Conservation (phyloP, 257 asterid species). For the Capsicum chinense region DNA sequence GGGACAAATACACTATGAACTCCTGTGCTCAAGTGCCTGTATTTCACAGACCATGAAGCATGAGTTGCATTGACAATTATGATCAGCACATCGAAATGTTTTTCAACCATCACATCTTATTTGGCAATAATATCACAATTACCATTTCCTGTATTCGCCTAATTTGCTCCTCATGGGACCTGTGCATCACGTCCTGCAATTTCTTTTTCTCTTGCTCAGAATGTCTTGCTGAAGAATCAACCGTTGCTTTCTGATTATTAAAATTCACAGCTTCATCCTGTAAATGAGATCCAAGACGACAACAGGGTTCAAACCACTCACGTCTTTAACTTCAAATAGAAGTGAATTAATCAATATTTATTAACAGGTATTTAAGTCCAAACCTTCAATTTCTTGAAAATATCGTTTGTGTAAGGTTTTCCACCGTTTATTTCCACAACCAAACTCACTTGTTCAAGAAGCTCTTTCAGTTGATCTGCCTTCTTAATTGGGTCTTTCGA, state of each 20-base stretch:
- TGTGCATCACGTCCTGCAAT: conserved; percentile 47
- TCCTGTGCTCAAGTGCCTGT: too few species aligned
- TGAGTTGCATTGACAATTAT: too few species aligned
- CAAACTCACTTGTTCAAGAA: conserved; percentile 53
- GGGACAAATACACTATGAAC: too few species aligned
- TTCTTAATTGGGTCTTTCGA: conserved; percentile 48
- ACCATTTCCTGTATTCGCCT: conserved; percentile 57
- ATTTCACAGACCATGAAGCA: too few species aligned
- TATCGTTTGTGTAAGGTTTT: conserved; percentile 54
- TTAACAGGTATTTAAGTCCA: background rate
- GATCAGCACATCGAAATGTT: too few species aligned
- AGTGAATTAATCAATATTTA: too few species aligned
- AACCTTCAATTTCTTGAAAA: conserved; percentile 54
- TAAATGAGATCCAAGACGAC: background rate
- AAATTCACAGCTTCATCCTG: conserved; percentile 51
- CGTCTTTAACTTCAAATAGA: background rate
- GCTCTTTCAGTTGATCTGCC: conserved; percentile 46
- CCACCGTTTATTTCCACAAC: conserved; percentile 55
- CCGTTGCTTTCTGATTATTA: conserved; percentile 49
- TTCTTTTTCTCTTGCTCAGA: conserved; percentile 54
- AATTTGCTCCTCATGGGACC: conserved; percentile 53
- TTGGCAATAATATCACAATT: background rate
- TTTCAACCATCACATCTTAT: too few species aligned
- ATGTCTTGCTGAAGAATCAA: conserved; percentile 46
- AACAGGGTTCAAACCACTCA: too few species aligned